Conservation (phyloP, 345 rosid species). For the Citropsis articulata region DNA sequence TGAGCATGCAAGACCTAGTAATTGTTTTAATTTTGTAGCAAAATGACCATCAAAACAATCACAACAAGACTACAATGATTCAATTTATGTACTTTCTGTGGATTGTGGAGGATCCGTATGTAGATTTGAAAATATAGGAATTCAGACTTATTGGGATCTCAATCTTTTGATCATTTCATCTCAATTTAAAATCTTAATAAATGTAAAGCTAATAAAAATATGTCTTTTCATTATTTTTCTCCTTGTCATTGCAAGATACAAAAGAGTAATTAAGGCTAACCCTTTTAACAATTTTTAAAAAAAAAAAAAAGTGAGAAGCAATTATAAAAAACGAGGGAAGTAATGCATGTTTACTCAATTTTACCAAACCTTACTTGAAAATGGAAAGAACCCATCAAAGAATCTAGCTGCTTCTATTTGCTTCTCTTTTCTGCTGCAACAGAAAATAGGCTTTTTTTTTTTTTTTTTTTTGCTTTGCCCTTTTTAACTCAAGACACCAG, state of each 20-base stretch:
- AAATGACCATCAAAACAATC: neutral
- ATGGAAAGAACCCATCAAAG: neutral
- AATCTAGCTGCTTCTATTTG: conserved; percentile 7
- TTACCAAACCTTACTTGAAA: neutral
- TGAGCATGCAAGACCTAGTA: conserved; percentile 3
- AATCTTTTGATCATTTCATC: too few species aligned
- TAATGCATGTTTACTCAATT: neutral
- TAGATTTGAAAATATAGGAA: too few species aligned
- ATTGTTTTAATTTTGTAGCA: neutral
- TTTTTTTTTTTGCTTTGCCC: too few species aligned
- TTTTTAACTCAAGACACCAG: neutral
- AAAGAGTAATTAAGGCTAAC: neutral
- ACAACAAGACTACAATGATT: too few species aligned
- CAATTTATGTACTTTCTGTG: too few species aligned
- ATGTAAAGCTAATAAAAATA: too few species aligned
- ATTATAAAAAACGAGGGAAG: neutral
- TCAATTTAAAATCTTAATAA: too few species aligned
- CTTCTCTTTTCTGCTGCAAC: neutral
- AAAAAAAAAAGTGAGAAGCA: neutral
- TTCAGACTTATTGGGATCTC: too few species aligned
- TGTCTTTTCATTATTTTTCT: neutral
- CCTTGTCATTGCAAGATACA: neutral
- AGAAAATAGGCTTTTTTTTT: neutral
- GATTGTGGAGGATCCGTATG: too few species aligned
- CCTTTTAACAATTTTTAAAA: neutral